Evolutionary conservation across 108 stramenopile genomes (phyloP).

Genomic region (Mediolabrus comicus): DNA sequence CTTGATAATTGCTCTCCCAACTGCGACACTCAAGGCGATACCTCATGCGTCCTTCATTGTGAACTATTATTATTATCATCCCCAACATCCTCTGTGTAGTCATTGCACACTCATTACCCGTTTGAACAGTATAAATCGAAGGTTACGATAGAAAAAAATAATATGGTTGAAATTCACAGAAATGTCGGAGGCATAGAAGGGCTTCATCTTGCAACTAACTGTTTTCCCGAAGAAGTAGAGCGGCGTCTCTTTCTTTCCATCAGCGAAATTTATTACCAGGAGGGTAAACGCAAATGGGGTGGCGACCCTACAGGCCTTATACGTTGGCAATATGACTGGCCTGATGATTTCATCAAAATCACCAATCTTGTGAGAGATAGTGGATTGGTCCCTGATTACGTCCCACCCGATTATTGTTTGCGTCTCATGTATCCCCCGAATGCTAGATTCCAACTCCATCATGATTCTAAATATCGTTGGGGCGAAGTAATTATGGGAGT

Average conservation of each 20-base stretch:
- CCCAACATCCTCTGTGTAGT: too few relatives aligned
- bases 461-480: neutral
- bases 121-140: too few relatives aligned
- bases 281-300: neutral
- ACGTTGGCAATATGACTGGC: neutral
- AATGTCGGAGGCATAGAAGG: constrained; percentile 1
- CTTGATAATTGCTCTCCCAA: too few relatives aligned
- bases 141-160: too few relatives aligned
- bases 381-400: neutral
- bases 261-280: neutral
- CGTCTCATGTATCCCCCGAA: neutral
- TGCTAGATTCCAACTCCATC: neutral
- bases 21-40: too few relatives aligned
- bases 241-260: neutral
- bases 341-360: neutral
- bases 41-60: too few relatives aligned
- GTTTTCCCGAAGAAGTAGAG: neutral
- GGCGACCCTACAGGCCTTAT: neutral
- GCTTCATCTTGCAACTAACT: neutral
- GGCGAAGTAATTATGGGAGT: neutral
- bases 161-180: too few relatives aligned
- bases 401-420: constrained; percentile 5
- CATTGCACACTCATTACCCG: too few relatives aligned
- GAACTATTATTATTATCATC: too few relatives aligned
- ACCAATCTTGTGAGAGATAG: neutral